A percentile compares a stretch with the other conserved stretches of the same genome.
Conservation (phyloP, 2,329 filamentous ascomycete genomes). For the Alternaria novae-zelandiae region DNA sequence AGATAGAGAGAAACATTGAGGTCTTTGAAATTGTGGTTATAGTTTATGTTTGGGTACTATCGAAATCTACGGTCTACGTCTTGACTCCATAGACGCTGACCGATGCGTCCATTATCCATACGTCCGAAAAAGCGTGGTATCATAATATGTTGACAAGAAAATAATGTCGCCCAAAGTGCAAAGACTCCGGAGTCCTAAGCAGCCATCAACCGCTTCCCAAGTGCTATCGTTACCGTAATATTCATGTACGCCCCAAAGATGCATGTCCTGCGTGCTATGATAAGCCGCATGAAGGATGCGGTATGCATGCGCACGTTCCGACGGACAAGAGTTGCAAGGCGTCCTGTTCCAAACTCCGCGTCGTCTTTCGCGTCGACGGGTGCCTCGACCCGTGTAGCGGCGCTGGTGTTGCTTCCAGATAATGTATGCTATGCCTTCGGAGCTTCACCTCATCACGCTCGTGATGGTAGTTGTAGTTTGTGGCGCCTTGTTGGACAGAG, state of each 20-base stretch:
- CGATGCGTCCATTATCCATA: slow-evolving; percentile 1
- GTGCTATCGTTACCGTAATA: slow-evolving; percentile 2
- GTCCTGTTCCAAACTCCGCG: neutral
- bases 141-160: slow-evolving; percentile 4
- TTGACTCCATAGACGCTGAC: neutral
- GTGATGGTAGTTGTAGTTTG: slow-evolving; percentile 45
- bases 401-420: neutral
- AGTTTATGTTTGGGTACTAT: neutral
- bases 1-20: neutral
- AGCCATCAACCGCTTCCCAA: neutral
- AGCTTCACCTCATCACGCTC: slow-evolving; percentile 28
- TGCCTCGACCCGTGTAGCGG: neutral
- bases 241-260: neutral
- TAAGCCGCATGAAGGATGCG: neutral
- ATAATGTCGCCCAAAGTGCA: neutral
- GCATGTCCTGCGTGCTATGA: neutral
- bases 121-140: slow-evolving; percentile 19
- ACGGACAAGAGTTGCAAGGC: neutral
- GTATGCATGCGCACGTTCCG: neutral
- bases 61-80: neutral
- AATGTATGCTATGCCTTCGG: neutral
- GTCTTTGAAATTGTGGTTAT: neutral
- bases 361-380: slow-evolving; percentile 2
- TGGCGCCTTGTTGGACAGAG: slow-evolving; percentile 26
- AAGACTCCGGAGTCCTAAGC: neutral